Base-by-base conservation (phyloP, 805 yeast species). In the Ogataea haglerorum region DNA sequence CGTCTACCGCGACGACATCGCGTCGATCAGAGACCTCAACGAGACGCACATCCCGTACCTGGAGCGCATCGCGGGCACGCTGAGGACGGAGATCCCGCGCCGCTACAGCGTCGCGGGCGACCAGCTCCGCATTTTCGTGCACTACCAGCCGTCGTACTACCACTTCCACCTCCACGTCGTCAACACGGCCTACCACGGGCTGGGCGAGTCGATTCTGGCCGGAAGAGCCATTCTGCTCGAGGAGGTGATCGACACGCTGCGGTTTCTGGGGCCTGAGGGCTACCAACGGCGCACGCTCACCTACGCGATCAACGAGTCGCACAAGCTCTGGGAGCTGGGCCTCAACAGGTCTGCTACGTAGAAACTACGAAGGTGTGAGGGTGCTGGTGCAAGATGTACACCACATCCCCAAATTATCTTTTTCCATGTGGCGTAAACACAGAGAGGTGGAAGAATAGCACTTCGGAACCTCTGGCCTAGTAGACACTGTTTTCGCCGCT, bases 71-170 rank as follows among this genome's bases (percentile, higher is more conserved):
- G 63, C 67, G 36, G 45, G 54, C 9, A 71, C 70, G 16, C 71
- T 87, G 9, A 61, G 65, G 38, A 48, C 56, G 1, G 72, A 74
- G 2, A 75, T 86, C 5, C 64, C 78, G 0, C 56, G 60, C 16
- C 56, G 65, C 30, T 85, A 75, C 56, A 67, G 68, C 10, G 51
- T 88, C 10, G 60, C 51, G 2, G 52, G 65, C 0, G 82, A 83
- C 56, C 75, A 80, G 51, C 59, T 93, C 50, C 74, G 95, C 43
- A 58, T 89, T 1, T 93, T 85, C 57, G 73, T 93, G 35, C 99
- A 93, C 67, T 85, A 93, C 61, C 98, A 90, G 51, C 99, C 99
- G 0, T 85, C 96, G 0, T 93, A 91, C 61, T 93, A 93, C 57
- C 98, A 93, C 56, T 83, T 93, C 69, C 99, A 93, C 58, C 74